Evolutionary conservation across 1,139 yeast species (phyloP).

Genomic region (Saccharomyces hybrid): DNA sequence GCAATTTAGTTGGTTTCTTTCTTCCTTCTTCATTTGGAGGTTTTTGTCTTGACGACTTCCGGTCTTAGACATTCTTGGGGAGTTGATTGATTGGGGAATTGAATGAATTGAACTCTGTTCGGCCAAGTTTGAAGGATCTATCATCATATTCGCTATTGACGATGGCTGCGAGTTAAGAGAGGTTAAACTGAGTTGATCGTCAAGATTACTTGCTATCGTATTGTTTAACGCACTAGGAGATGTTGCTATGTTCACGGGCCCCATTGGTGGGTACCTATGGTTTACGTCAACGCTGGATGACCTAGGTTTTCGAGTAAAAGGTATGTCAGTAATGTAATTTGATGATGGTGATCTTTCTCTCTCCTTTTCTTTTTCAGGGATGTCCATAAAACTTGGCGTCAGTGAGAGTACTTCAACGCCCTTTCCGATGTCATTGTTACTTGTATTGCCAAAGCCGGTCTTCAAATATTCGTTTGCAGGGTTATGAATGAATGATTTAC

Average conservation of each 20-base stretch:
- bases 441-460: conserved; percentile 10
- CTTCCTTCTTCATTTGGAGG: conserved; percentile 3
- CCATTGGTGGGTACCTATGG: conserved; percentile 15
- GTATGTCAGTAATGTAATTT: not conserved
- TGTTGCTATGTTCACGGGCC: conserved; percentile 2
- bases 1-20: conserved; percentile 5
- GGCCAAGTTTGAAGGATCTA: conserved; percentile 5
- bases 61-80: conserved; percentile 5
- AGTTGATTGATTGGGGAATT: conserved; percentile 1
- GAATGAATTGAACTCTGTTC: not conserved
- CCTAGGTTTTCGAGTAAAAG: conserved; percentile 12
- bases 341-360: not conserved
- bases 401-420: conserved; percentile 35
- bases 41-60: conserved; percentile 1
- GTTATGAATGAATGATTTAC: not conserved
- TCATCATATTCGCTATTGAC: conserved; percentile 8
- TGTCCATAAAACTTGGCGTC: conserved; percentile 36
- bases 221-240: conserved; percentile 13
- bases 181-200: conserved; percentile 11
- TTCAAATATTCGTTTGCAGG: conserved; percentile 9
- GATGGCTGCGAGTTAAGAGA: conserved; percentile 14
- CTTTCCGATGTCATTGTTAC: conserved; percentile 21
- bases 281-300: conserved; percentile 25
- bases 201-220: conserved; percentile 11
- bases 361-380: conserved; percentile 18